Percentiles rank a stretch among this genome's conserved stretches.
These are phyloP conservation scores for Priceomyces carsonii DNA, from an alignment of 805 yeast genomes.

Conservation along the genomic window DNA sequence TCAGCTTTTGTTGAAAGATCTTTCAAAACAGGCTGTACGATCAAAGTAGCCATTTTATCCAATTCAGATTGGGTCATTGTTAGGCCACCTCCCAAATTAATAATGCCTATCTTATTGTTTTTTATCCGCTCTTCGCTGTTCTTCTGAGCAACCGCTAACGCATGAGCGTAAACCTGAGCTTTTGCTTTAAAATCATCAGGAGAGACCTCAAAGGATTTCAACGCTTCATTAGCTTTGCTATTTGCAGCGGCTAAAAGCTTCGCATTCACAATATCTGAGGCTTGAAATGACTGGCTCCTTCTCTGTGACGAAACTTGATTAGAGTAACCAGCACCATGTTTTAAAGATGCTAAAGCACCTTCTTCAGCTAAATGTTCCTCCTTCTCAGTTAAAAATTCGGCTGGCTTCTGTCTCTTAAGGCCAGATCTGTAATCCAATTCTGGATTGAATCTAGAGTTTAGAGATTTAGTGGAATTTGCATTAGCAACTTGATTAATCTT, in stretches of 20 bases:
- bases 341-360: constrained; percentile 60
- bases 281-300: constrained; percentile 36
- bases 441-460: constrained; percentile 44
- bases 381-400: constrained; percentile 37
- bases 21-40: constrained; percentile 80
- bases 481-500: constrained; percentile 37
- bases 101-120: constrained; percentile 50
- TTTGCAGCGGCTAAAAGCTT: constrained; percentile 51
- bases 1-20: constrained; percentile 72
- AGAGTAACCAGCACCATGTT: constrained; percentile 29
- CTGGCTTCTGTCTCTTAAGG: constrained; percentile 18
- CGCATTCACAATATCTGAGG: constrained; percentile 46
- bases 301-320: constrained; percentile 25
- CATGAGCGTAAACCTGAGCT: constrained; percentile 66
- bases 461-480: constrained; percentile 38
- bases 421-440: constrained; percentile 44
- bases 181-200: constrained; percentile 39
- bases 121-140: constrained; percentile 57
- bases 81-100: constrained; percentile 88
- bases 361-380: constrained; percentile 52
- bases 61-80: constrained; percentile 74
- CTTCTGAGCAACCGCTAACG: constrained; percentile 74
- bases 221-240: constrained; percentile 44
- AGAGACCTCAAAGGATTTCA: constrained; percentile 28
- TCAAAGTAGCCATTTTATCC: constrained; percentile 71